Evolutionary conservation across 352 stramenopile genomes (phyloP).

Genomic region (Pythium grandisporangium): DNA sequence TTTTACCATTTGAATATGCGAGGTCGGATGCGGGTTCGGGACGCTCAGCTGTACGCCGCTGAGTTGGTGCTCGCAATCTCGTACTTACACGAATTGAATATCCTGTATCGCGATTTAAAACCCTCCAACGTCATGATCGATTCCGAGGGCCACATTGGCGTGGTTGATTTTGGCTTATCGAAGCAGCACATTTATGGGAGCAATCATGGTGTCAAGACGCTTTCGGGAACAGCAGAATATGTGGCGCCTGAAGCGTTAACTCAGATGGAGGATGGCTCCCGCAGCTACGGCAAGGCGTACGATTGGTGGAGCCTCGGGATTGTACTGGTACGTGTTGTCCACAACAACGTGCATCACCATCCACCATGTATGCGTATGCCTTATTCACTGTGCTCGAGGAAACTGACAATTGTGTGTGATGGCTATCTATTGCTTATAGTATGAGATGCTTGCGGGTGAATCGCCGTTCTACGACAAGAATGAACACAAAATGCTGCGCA

Average conservation of each 20-base stretch:
- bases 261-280: conserved; percentile 67
- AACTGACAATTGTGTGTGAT: not conserved
- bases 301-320: conserved; percentile 87
- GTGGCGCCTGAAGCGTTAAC: conserved; percentile 77
- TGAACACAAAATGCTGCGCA: conserved; percentile 82
- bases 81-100: conserved; percentile 86
- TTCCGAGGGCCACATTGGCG: conserved; percentile 78
- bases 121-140: conserved; percentile 88
- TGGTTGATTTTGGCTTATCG: conserved; percentile 84
- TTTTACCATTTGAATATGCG: conserved; percentile 87
- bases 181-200: conserved; percentile 87
- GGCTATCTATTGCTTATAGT: conserved; percentile 25
- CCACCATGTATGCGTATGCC: no score
- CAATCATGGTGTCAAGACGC: conserved; percentile 77
- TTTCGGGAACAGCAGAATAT: conserved; percentile 83
- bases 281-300: conserved; percentile 85
- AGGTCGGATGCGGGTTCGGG: conserved; percentile 45
- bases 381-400: no score
- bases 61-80: conserved; percentile 84
- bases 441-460: conserved; percentile 83
- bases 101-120: conserved; percentile 84
- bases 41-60: conserved; percentile 70
- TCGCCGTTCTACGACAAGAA: conserved; percentile 87
- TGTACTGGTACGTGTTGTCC: conserved; percentile 58
- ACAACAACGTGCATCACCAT: no score